These are phyloP conservation scores for Gleditsia sinensis DNA, from an alignment of 306 rosid genomes.

Conservation along the genomic window DNA sequence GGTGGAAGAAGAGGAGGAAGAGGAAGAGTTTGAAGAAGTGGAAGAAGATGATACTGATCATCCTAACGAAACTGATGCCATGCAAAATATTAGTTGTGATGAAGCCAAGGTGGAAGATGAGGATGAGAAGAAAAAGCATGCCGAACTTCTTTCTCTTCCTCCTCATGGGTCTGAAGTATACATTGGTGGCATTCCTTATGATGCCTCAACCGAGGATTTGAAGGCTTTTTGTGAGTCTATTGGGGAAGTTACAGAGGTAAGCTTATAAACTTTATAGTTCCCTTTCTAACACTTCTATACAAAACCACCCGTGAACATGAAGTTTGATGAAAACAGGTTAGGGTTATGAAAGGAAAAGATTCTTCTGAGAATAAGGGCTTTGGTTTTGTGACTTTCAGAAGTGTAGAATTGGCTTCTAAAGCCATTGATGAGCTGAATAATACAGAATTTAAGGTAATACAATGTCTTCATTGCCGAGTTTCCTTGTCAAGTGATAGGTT, in stretches of 20 bases:
- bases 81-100: slow-evolving; percentile 39
- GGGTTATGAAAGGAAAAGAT: slow-evolving; percentile 87
- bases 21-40: slow-evolving; percentile 50
- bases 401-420: slow-evolving; percentile 78
- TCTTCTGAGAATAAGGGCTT: slow-evolving; percentile 80
- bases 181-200: slow-evolving; percentile 85
- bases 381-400: slow-evolving; percentile 84
- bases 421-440: slow-evolving; percentile 84
- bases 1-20: slow-evolving; percentile 26
- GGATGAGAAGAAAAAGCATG: slow-evolving; percentile 71
- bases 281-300: not conserved
- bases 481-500: slow-evolving; percentile 4
- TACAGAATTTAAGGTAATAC: slow-evolving; percentile 73
- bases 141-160: slow-evolving; percentile 92
- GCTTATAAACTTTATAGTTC: slow-evolving; percentile 24
- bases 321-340: slow-evolving; percentile 65
- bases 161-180: slow-evolving; percentile 98
- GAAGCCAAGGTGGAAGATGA: slow-evolving; percentile 49
- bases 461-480: slow-evolving; percentile 7
- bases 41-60: slow-evolving; percentile 48
- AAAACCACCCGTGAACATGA: slow-evolving; percentile 24
- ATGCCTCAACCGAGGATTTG: slow-evolving; percentile 70
- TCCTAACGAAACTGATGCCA: slow-evolving; percentile 28
- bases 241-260: slow-evolving; percentile 88
- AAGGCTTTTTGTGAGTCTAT: slow-evolving; percentile 68